Evolutionary conservation across 1,284 basidiomycete genomes (phyloP).

Genomic region (Ustilago cynodontis): DNA sequence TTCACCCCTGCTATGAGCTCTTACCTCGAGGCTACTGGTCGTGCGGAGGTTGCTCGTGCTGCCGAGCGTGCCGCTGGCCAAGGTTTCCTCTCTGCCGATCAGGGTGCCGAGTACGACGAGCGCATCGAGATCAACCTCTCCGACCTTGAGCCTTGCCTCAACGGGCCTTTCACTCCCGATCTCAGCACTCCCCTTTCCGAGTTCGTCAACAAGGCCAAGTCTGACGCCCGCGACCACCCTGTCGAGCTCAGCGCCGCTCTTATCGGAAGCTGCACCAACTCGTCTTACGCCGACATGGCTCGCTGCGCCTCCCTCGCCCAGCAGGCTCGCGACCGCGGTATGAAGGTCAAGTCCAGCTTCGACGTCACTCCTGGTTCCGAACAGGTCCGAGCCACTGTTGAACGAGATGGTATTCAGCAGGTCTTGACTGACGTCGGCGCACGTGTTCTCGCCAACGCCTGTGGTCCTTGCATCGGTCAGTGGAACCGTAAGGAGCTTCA

Average conservation of each 20-base stretch:
- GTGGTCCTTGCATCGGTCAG: conserved; percentile 98
- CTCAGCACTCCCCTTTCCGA: conserved; percentile 93
- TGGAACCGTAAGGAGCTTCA: conserved; percentile 95
- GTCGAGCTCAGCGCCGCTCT: conserved; percentile 84
- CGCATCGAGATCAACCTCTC: conserved; percentile 94
- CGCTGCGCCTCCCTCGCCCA: conserved; percentile 89
- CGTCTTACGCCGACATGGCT: conserved; percentile 75
- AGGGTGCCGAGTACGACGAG: conserved; percentile 94
- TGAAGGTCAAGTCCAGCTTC: conserved; percentile 90
- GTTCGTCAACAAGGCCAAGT: conserved; percentile 82
- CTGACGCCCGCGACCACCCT: conserved; percentile 86
- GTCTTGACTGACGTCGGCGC: conserved; percentile 87
- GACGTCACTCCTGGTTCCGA: conserved; percentile 97
- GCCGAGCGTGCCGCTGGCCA: conserved; percentile 88
- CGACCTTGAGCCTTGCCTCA: conserved; percentile 87
- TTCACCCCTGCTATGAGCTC: conserved; percentile 87
- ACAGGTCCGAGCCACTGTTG: conserved; percentile 96
- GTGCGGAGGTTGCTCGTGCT: conserved; percentile 85
- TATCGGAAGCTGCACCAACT: conserved; percentile 97
- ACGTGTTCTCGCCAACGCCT: conserved; percentile 94
- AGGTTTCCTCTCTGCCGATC: conserved; percentile 82
- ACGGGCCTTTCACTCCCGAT: conserved; percentile 98
- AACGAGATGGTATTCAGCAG: conserved; percentile 88
- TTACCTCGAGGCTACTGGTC: conserved; percentile 90
- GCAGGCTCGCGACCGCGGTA: conserved; percentile 86